phyloP scores from a whole-genome alignment of 768 basidiomycete genomes.

The Leccinellum rugosiceps region DNA sequence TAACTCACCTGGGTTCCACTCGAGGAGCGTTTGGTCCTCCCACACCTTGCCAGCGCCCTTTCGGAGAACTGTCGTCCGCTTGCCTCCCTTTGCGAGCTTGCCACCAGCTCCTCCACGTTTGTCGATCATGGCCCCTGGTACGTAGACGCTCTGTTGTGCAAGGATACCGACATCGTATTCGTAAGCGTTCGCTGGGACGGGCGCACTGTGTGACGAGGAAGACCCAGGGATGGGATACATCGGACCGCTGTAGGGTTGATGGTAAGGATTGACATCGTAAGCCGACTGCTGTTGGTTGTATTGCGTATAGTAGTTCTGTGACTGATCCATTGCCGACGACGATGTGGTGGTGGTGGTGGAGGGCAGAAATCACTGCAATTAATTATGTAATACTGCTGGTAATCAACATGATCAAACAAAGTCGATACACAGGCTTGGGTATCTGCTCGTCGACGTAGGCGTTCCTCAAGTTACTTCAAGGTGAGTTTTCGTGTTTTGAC shows the following conservation, averaged over 20 bases:
- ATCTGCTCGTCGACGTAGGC: constrained; percentile 28
- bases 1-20: constrained; percentile 92
- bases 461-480: constrained; percentile 37
- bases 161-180: constrained; percentile 91
- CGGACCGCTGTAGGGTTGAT: constrained; percentile 76
- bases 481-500: constrained; percentile 27
- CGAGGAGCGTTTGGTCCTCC: constrained; percentile 96
- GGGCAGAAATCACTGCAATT: not conserved
- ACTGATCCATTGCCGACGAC: constrained; percentile 24
- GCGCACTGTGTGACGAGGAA: constrained; percentile 67
- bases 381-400: constrained; percentile 15
- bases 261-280: constrained; percentile 73
- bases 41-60: constrained; percentile 96
- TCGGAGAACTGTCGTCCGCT: constrained; percentile 88
- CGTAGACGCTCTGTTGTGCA: constrained; percentile 89
- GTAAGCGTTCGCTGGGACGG: constrained; percentile 86
- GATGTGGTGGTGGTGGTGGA: not conserved
- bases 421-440: constrained; percentile 6
- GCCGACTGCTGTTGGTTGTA: constrained; percentile 52
- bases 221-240: constrained; percentile 64
- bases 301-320: constrained; percentile 46
- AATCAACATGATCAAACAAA: constrained; percentile 32
- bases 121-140: constrained; percentile 88
- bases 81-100: constrained; percentile 84
- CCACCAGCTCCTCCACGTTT: constrained; percentile 84